Conservation (phyloP, 2,329 filamentous ascomycete genomes). For the Aplosporella prunicola region DNA sequence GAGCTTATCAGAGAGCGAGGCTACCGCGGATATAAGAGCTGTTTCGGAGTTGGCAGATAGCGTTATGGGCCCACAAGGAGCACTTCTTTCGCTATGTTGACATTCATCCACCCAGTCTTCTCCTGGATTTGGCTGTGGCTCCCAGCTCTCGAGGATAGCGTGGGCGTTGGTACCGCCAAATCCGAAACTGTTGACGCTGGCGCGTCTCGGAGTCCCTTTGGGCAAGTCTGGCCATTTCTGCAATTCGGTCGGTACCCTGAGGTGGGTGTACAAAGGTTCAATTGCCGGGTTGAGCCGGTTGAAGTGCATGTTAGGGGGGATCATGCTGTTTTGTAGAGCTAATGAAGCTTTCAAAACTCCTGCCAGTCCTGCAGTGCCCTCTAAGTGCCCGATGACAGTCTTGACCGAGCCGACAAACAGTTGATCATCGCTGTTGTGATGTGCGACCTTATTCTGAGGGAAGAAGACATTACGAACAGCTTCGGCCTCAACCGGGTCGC, state of each 20-base stretch:
- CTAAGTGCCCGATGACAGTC: conserved; percentile 36
- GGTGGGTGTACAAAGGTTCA: conserved; percentile 12
- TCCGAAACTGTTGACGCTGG: conserved; percentile 18
- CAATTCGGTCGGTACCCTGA: conserved; percentile 12
- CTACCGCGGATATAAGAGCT: not conserved
- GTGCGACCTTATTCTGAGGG: not conserved
- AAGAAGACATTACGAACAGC: conserved; percentile 6
- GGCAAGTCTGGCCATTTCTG: conserved; percentile 12
- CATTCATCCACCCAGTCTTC: too few relatives aligned
- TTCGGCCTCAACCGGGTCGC: conserved; percentile 14
- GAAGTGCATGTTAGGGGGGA: conserved; percentile 29
- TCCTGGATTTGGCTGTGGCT: not conserved
- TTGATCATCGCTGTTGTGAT: not conserved
- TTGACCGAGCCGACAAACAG: conserved; percentile 19
- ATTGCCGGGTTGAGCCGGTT: conserved; percentile 24
- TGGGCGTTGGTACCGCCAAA: conserved; percentile 22
- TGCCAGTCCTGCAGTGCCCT: conserved; percentile 31
- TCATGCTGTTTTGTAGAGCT: conserved; percentile 25
- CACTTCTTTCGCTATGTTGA: not conserved
- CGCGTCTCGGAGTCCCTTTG: conserved; percentile 10
- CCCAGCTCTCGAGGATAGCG: conserved; percentile 16
- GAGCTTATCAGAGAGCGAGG: conserved; percentile 2
- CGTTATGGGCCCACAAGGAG: conserved; percentile 6
- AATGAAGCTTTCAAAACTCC: conserved; percentile 29
- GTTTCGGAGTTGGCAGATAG: conserved; percentile 12